Evolutionary conservation across 345 rosid species (phyloP).

Genomic region (Kernera saxatilis): DNA sequence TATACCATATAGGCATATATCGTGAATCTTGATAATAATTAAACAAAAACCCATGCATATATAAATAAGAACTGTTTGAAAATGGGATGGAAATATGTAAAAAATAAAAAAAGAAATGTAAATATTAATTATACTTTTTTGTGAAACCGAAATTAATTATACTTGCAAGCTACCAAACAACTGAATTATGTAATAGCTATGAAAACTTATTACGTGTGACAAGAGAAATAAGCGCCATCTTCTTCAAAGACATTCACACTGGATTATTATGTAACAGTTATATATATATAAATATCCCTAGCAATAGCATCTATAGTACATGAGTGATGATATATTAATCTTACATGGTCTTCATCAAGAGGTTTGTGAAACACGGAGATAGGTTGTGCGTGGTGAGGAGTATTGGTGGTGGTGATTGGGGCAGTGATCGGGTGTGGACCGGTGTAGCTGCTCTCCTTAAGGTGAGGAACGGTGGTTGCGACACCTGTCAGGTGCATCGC

Average conservation of each 20-base stretch:
- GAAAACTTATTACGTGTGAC: neutral
- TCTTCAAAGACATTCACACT: neutral
- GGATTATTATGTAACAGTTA: neutral
- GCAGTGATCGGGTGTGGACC: conserved; percentile 33
- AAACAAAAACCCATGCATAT: neutral
- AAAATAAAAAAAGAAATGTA: no score
- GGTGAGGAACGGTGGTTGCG: conserved; percentile 39
- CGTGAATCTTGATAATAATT: neutral
- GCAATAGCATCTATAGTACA: no score
- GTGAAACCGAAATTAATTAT: no score
- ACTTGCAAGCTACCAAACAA: neutral
- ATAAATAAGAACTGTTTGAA: no score
- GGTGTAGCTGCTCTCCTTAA: conserved; percentile 21
- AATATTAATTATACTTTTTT: no score
- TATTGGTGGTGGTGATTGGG: conserved; percentile 18
- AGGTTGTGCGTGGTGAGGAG: conserved; percentile 24
- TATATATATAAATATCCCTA: no score
- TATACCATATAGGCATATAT: no score
- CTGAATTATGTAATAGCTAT: neutral
- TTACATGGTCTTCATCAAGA: neutral
- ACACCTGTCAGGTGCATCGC: conserved; percentile 53
- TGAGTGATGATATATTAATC: no score
- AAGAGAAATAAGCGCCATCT: neutral
- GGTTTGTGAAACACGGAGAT: conserved; percentile 15
- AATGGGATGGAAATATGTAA: no score